A percentile compares a stretch with the other conserved stretches of the same genome.
Evolutionary conservation across 2,329 filamentous ascomycete species (phyloP).

Genomic region (Arthrobotrys conoides): DNA sequence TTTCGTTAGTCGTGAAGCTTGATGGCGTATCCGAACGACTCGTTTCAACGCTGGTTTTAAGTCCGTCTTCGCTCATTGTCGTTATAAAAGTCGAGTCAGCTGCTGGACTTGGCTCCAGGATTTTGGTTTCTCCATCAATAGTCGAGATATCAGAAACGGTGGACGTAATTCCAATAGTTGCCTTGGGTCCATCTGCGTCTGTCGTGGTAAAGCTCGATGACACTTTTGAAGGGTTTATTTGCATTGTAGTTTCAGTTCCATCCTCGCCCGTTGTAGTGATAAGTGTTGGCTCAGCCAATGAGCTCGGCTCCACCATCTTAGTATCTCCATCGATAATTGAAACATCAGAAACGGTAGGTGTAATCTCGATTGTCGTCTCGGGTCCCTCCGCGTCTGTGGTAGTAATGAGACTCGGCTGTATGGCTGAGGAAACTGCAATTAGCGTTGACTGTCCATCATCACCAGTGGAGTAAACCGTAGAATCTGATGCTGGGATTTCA

Average conservation of each 20-base stretch:
- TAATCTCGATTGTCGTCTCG: neutral
- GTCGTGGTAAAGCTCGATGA: too few relatives aligned
- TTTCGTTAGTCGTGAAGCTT: neutral
- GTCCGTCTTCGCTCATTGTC: too few relatives aligned
- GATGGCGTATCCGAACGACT: neutral
- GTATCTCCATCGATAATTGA: neutral
- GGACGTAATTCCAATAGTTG: too few relatives aligned
- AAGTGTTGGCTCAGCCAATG: neutral
- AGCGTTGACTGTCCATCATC: neutral
- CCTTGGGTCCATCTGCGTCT: too few relatives aligned
- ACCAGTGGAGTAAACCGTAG: neutral
- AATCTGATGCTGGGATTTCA: neutral
- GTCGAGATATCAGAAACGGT: too few relatives aligned
- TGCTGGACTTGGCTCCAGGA: too few relatives aligned
- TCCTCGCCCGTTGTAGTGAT: neutral
- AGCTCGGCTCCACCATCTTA: neutral
- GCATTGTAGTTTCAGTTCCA: neutral
- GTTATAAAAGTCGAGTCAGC: too few relatives aligned
- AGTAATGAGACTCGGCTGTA: neutral
- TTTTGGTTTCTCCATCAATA: too few relatives aligned
- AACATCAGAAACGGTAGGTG: neutral
- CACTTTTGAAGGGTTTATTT: neutral
- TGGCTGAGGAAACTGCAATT: neutral
- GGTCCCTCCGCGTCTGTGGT: neutral
- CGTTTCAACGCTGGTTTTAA: too few relatives aligned